Evolutionary conservation across 2,329 filamentous ascomycete genomes (phyloP).

Genomic region (Alternaria postmessia): DNA sequence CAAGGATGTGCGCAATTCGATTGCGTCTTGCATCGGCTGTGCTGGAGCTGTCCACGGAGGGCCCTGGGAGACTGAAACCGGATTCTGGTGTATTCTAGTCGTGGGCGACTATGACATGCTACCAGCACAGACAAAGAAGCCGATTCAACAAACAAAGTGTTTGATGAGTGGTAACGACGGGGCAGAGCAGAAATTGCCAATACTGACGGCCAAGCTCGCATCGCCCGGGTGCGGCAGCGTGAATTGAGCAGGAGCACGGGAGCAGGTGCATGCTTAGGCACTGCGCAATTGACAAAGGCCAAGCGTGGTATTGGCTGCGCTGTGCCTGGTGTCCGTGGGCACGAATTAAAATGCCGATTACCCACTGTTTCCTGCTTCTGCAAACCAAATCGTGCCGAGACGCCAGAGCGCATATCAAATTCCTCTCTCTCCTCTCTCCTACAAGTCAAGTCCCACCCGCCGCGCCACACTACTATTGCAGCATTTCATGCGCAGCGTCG

Average conservation of each 20-base stretch:
- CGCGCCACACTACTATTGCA: slow-evolving; percentile 28
- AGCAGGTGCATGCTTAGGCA: not conserved
- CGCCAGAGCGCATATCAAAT: slow-evolving; percentile 32
- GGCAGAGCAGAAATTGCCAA: not conserved
- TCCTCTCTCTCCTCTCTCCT: slow-evolving; percentile 26
- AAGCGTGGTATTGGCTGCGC: slow-evolving; percentile 25
- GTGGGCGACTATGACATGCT: not conserved
- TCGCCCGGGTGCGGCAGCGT: not conserved
- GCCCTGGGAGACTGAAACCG: slow-evolving; percentile 12
- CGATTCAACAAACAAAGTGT: not conserved
- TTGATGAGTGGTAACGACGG: not conserved
- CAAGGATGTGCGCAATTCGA: not conserved
- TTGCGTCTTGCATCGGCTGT: slow-evolving; percentile 13
- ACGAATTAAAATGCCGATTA: slow-evolving; percentile 15
- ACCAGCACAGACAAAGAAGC: slow-evolving; percentile 16
- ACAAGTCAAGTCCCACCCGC: slow-evolving; percentile 14
- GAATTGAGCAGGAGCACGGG: not conserved
- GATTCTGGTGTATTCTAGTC: slow-evolving; percentile 6
- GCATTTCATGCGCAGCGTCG: slow-evolving; percentile 17
- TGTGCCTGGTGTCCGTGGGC: slow-evolving; percentile 14
- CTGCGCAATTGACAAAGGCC: slow-evolving; percentile 24
- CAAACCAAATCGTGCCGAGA: slow-evolving; percentile 19
- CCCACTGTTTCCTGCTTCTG: slow-evolving; percentile 18
- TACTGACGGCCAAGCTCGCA: not conserved
- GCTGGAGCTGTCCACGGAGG: not conserved